phyloP scores from a whole-genome alignment of 2,329 filamentous ascomycete species.

The Lomentospora prolificans region DNA sequence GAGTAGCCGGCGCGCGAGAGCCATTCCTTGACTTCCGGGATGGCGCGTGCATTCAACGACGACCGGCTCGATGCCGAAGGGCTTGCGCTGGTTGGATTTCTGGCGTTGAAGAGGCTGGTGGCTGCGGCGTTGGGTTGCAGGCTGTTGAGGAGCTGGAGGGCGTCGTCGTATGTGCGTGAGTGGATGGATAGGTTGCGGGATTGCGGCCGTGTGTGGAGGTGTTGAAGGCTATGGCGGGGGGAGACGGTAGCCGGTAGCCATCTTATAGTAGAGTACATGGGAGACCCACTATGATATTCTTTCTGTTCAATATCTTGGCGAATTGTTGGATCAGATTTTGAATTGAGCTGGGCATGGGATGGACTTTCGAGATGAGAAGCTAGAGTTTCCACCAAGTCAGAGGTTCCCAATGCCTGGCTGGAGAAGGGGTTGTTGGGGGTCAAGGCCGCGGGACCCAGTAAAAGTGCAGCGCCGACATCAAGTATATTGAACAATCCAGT shows the following conservation, averaged over 20 bases:
- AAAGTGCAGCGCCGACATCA: too few species aligned
- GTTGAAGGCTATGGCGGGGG: not conserved
- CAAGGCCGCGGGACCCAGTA: too few species aligned
- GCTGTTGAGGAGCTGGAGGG: conserved; percentile 63
- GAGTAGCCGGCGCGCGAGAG: conserved; percentile 65
- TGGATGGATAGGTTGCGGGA: not conserved
- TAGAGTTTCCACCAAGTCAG: too few species aligned
- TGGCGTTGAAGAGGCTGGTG: conserved; percentile 35
- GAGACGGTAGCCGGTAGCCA: not conserved
- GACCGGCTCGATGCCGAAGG: conserved; percentile 30
- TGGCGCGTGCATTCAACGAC: conserved; percentile 58
- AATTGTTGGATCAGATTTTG: too few species aligned
- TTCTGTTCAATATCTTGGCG: too few species aligned
- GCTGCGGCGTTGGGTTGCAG: conserved; percentile 72
- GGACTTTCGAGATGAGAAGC: too few species aligned
- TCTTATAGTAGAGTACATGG: too few species aligned
- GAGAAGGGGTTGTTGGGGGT: too few species aligned
- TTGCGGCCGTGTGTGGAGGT: not conserved
- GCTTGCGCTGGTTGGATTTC: conserved; percentile 9
- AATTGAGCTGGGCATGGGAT: too few species aligned
- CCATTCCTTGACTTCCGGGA: conserved; percentile 77
- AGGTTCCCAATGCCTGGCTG: too few species aligned
- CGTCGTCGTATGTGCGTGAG: conserved; percentile 46
- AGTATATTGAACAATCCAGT: too few species aligned
- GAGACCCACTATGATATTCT: too few species aligned